Evolutionary conservation across 148 eudicot genomes (phyloP).

Genomic region (Rhododendron henanense): DNA sequence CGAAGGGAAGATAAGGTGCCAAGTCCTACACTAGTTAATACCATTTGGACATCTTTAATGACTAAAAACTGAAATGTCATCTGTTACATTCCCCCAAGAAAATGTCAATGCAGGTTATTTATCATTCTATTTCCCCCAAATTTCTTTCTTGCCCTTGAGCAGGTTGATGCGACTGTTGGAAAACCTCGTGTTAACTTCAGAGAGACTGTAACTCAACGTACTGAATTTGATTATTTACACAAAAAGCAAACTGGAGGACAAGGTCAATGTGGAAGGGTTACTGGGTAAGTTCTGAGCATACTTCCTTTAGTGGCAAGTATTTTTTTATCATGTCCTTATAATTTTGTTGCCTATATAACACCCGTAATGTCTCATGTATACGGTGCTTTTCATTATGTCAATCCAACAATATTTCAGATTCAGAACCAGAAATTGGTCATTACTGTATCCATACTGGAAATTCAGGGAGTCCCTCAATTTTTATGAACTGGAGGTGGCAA

Average conservation of each 20-base stretch:
- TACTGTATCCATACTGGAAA: not conserved
- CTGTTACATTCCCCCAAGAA: not conserved
- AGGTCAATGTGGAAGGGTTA: conserved; percentile 93
- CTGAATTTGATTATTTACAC: conserved; percentile 90
- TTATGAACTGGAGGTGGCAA: not conserved
- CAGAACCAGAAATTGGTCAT: not conserved
- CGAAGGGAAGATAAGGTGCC: conserved; percentile 85
- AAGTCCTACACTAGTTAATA: not conserved
- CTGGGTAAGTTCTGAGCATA: conserved; percentile 51
- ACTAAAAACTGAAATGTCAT: not conserved
- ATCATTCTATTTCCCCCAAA: not conserved
- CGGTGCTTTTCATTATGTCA: not conserved
- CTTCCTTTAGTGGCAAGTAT: not conserved
- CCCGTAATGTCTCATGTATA: not conserved
- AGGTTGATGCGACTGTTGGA: conserved; percentile 94
- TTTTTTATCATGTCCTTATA: not conserved
- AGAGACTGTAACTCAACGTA: conserved; percentile 92
- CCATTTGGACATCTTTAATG: not conserved
- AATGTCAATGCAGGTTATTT: not conserved
- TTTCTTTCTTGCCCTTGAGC: conserved; percentile 12
- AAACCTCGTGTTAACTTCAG: conserved; percentile 98
- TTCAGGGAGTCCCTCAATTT: not conserved
- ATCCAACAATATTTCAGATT: not conserved
- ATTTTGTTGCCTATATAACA: not conserved
- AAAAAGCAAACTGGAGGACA: conserved; percentile 99